A percentile compares a stretch with the other conserved stretches of the same genome.
phyloP scores from a whole-genome alignment of 768 basidiomycete genomes.

The Calocera cornea region DNA sequence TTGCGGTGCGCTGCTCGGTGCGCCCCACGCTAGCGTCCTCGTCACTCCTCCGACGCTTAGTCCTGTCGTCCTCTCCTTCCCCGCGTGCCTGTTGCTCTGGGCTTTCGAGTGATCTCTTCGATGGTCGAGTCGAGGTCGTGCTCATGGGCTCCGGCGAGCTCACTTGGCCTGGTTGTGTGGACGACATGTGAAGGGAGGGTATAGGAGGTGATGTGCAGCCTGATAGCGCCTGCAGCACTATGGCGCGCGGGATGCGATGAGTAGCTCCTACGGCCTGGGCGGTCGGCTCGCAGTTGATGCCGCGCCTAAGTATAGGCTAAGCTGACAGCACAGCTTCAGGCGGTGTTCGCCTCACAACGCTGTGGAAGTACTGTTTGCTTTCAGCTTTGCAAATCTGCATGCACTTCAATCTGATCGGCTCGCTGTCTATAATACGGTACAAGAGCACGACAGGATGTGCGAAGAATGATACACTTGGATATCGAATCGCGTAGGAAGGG shows the following conservation, averaged over 20 bases:
- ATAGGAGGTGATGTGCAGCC: not conserved
- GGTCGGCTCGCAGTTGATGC: not conserved
- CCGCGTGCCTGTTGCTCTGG: not conserved
- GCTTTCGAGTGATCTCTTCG: not conserved
- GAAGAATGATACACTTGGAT: slow-evolving; percentile 1
- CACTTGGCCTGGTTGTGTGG: not conserved
- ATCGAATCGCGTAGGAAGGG: not conserved
- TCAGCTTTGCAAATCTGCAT: not conserved
- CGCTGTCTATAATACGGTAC: not conserved
- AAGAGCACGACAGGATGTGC: not conserved
- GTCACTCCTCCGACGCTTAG: not conserved
- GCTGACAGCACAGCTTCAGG: not conserved
- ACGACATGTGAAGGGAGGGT: not conserved
- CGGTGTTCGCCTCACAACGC: not conserved
- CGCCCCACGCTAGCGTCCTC: not conserved
- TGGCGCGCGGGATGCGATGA: not conserved
- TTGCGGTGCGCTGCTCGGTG: slow-evolving; percentile 2
- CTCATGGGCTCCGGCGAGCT: not conserved
- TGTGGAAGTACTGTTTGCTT: not conserved
- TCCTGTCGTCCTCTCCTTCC: not conserved
- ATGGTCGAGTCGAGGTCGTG: not conserved
- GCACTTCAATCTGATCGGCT: not conserved
- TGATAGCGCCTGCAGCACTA: not conserved
- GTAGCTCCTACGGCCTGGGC: not conserved
- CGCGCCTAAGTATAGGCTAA: not conserved